phyloP scores from a whole-genome alignment of 305 asterid species.

The Ilex paraguariensis region DNA sequence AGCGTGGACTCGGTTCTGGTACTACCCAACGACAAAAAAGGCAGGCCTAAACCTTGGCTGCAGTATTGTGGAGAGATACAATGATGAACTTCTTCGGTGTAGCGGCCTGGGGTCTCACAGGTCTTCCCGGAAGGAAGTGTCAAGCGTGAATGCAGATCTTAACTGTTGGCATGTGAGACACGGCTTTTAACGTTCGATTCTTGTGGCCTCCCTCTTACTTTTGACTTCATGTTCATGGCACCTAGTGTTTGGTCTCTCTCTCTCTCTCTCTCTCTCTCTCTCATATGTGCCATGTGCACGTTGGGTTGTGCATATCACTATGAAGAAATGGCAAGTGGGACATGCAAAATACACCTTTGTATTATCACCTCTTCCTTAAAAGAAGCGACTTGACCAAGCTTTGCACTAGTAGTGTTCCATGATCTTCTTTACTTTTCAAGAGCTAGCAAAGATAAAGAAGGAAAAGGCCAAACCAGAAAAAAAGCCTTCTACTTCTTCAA shows the following conservation, averaged over 20 bases:
- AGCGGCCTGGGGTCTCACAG: no score
- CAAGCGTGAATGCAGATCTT: no score
- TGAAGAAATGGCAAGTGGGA: background rate
- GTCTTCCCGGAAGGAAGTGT: no score
- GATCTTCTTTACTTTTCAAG: no score
- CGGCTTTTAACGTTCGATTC: background rate
- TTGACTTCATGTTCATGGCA: background rate
- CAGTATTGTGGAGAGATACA: no score
- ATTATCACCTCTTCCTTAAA: slow-evolving; percentile 22
- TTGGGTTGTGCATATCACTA: background rate
- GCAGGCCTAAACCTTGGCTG: no score
- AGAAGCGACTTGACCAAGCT: slow-evolving; percentile 31
- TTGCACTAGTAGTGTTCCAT: slow-evolving; percentile 1
- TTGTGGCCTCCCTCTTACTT: no score
- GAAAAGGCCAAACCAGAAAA: slow-evolving; percentile 10
- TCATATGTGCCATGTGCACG: slow-evolving; percentile 3
- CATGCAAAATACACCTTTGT: background rate
- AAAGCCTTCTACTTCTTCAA: slow-evolving; percentile 13
- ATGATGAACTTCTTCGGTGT: no score
- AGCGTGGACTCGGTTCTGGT: no score
- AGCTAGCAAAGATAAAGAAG: background rate
- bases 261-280: no score
- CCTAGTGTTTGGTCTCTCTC: background rate
- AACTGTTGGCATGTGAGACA: background rate
- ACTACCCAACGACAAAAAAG: no score